A percentile compares a stretch with the other conserved stretches of the same genome.
Evolutionary conservation across 345 rosid species (phyloP).

Genomic region (Theobroma cacao): DNA sequence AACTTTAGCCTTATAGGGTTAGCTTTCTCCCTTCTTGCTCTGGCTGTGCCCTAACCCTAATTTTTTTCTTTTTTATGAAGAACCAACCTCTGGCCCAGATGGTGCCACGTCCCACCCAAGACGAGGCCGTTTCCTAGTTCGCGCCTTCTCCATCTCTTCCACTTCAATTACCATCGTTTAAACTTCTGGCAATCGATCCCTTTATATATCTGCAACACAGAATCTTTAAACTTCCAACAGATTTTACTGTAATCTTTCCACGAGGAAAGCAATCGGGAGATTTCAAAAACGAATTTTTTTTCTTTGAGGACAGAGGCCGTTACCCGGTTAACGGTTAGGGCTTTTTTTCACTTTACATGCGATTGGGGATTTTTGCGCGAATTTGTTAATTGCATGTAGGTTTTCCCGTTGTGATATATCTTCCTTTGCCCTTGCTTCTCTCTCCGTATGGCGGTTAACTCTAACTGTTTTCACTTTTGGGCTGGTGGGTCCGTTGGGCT

Average conservation of each 20-base stretch:
- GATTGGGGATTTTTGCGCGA: conserved; percentile 1
- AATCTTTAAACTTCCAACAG: conserved; percentile 11
- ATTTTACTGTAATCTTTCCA: not conserved
- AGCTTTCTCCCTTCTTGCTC: not conserved
- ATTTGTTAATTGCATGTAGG: not conserved
- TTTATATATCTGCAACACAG: conserved; percentile 35
- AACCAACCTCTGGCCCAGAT: conserved; percentile 52
- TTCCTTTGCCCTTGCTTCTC: not conserved
- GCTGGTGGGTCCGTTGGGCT: not conserved
- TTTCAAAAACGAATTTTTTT: not conserved
- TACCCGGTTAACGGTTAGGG: not conserved
- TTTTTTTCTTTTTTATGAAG: not conserved
- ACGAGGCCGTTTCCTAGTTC: conserved; percentile 61
- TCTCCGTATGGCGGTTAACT: not conserved
- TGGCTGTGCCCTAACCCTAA: conserved; percentile 21
- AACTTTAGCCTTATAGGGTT: not conserved
- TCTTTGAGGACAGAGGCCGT: not conserved
- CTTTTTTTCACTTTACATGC: not conserved
- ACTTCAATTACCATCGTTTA: conserved; percentile 23
- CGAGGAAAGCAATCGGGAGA: not conserved
- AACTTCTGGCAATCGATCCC: conserved; percentile 11
- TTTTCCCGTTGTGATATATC: not conserved
- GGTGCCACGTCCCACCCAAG: conserved; percentile 69
- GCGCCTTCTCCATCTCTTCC: conserved; percentile 47
- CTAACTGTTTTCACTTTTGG: not conserved